phyloP scores from a whole-genome alignment of 2,329 filamentous ascomycete species.

The Reticulascus tulasneorum region DNA sequence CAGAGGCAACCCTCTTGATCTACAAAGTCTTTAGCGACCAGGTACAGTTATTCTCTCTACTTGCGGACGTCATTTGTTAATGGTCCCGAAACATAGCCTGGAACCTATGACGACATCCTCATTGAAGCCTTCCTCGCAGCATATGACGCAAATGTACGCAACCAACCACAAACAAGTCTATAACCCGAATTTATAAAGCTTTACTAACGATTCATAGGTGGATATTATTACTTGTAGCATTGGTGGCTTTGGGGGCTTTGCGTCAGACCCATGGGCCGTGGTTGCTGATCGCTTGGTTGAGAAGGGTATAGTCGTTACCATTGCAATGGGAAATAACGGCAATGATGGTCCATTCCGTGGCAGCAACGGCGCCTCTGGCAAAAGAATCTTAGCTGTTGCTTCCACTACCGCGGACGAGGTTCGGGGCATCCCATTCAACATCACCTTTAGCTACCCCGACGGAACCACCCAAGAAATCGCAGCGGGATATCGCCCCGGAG shows the following conservation, averaged over 20 bases:
- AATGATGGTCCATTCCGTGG: constrained; percentile 42
- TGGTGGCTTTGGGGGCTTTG: constrained; percentile 32
- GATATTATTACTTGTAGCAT: constrained; percentile 41
- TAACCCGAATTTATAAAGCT: not conserved
- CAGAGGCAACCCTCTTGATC: constrained; percentile 20
- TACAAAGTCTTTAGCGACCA: constrained; percentile 22
- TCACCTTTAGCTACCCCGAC: constrained; percentile 1
- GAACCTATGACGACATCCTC: constrained; percentile 11
- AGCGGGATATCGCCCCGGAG: constrained; percentile 19
- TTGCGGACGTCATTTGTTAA: not conserved
- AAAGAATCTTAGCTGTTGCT: constrained; percentile 37
- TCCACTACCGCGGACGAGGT: constrained; percentile 19
- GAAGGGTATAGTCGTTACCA: constrained; percentile 45
- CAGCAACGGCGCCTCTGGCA: constrained; percentile 34
- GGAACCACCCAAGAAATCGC: constrained; percentile 16
- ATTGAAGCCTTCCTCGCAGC: constrained; percentile 31
- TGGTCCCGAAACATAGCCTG: no score
- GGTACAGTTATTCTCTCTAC: no score
- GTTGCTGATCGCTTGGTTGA: constrained; percentile 38
- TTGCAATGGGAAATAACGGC: constrained; percentile 50
- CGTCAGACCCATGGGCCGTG: constrained; percentile 36
- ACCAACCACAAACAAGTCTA: not conserved
- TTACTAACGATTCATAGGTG: constrained; percentile 4
- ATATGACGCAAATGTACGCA: constrained; percentile 24
- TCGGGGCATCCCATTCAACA: constrained; percentile 9